Evolutionary conservation across 2,329 filamentous ascomycete species (phyloP).

Genomic region (Scopulariopsis brevicaulis): DNA sequence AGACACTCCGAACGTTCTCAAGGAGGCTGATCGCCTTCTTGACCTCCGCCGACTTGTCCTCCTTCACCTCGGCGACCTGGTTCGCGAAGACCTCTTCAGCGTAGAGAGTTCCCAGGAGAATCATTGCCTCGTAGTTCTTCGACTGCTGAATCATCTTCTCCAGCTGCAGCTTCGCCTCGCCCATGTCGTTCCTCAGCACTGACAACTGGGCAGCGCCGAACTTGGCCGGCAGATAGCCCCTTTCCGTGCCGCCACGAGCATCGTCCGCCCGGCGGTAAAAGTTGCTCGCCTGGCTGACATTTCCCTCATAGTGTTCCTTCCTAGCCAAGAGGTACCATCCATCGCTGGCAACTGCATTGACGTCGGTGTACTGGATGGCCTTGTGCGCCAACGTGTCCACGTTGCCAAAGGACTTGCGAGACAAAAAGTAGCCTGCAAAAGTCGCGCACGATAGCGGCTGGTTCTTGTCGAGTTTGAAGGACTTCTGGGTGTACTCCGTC

Average conservation of each 20-base stretch:
- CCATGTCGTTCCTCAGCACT: constrained; percentile 71
- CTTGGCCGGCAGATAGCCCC: constrained; percentile 85
- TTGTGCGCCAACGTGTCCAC: constrained; percentile 83
- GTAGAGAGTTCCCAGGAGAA: constrained; percentile 79
- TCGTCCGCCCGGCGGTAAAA: constrained; percentile 87
- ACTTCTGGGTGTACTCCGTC: constrained; percentile 85
- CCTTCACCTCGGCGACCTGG: constrained; percentile 60
- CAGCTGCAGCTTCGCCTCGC: constrained; percentile 83
- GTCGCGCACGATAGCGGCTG: constrained; percentile 82
- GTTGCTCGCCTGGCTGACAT: constrained; percentile 64
- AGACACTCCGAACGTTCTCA: constrained; percentile 73
- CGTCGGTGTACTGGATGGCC: constrained; percentile 90
- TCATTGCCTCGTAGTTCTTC: constrained; percentile 80
- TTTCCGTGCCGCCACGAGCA: constrained; percentile 81
- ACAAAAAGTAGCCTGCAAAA: constrained; percentile 83
- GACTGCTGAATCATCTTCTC: constrained; percentile 90
- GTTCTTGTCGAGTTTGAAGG: constrained; percentile 88
- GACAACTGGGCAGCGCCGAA: constrained; percentile 88
- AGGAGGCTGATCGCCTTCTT: constrained; percentile 80
- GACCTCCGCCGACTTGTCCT: constrained; percentile 75
- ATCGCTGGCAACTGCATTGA: constrained; percentile 92
- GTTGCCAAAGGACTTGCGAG: constrained; percentile 67
- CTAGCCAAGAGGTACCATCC: constrained; percentile 92
- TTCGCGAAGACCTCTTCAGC: constrained; percentile 87
- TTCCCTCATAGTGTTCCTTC: constrained; percentile 77